Base-by-base conservation (phyloP, 371 early-diverging fungal species). In the Rhizopus arrhizus region DNA sequence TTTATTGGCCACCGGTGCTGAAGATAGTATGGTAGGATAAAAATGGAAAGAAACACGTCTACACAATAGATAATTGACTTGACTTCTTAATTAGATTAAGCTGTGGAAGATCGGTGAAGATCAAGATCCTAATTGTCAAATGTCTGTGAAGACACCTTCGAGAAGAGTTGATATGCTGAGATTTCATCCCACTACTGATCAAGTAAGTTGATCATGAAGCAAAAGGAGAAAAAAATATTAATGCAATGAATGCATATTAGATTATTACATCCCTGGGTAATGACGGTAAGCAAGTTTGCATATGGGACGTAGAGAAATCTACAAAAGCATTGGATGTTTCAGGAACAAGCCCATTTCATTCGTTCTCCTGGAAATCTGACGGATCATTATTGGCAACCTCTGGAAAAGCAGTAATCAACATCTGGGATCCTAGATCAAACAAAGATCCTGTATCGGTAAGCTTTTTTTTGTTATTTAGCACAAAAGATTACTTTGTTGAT, bases 241-340 rank as follows among this genome's bases (percentile, higher is more conserved):
- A 11, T 16, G 1, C 3, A 41, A 3, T n/a, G 15, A 6, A 51
- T 51, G 35, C 11, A 15, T 15, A 4, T 35, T 53, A 75, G 75
- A 62, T 75, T 16, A 11, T 75, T 6, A 57, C 72, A 2, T 67
- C 70, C 0, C 41, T 75, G 8, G 76, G 76, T 29, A 75, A 72
- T 32, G 72, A 80, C 15, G 77, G 74, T 2, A 82, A 83, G 50
- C 54, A 86, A 32, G 75, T 92, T 32, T 82, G 84, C 45, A 80
- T 92, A 40, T 87, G 90, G 84, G 89, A 93, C 65, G 70, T 88
- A 11, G 56, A 80, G 42, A 77, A 73, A 12, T 68, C 76, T 63
- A 36, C 22, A 32, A 50, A 29, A 52, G 61, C 53, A 42, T 53
- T 59, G 35, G 46, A 50, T 22, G 53, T 47, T 3, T 7, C 57